These are phyloP conservation scores for Acrocalymma vagum DNA, from an alignment of 2,329 filamentous ascomycete species.

Conservation along the genomic window DNA sequence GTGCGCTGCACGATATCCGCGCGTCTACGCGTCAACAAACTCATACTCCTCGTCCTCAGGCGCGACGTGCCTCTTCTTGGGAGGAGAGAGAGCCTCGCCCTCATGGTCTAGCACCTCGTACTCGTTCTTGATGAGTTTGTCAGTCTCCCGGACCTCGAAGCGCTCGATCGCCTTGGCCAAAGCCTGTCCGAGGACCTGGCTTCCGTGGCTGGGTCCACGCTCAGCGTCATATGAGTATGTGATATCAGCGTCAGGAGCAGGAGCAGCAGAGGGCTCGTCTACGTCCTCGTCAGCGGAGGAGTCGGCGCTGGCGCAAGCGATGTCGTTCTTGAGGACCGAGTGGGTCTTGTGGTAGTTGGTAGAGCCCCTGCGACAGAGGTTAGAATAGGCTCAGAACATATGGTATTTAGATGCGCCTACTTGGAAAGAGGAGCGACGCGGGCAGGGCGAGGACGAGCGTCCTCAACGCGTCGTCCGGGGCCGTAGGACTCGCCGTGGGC, in stretches of 20 bases:
- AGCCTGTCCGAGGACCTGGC: slow-evolving; percentile 65
- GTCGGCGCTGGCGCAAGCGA: slow-evolving; percentile 49
- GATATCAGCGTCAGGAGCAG: slow-evolving; percentile 57
- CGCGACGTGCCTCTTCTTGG: slow-evolving; percentile 41
- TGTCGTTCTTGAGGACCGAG: slow-evolving; percentile 53
- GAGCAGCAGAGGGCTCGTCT: slow-evolving; percentile 53
- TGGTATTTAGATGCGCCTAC: slow-evolving; percentile 18
- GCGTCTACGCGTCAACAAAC: slow-evolving; percentile 44
- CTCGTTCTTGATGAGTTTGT: slow-evolving; percentile 67
- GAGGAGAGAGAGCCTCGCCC: slow-evolving; percentile 46
- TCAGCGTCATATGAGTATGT: slow-evolving; percentile 64
- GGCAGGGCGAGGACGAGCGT: slow-evolving; percentile 46
- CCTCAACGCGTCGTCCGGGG: slow-evolving; percentile 46
- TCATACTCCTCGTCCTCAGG: slow-evolving; percentile 52
- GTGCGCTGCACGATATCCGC: too few species aligned
- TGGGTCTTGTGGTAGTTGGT: slow-evolving; percentile 45
- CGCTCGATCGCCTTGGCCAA: slow-evolving; percentile 66
- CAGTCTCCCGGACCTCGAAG: slow-evolving; percentile 67
- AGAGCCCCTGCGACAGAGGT: too few species aligned
- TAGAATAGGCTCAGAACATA: slow-evolving; percentile 9
- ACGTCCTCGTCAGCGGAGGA: slow-evolving; percentile 56
- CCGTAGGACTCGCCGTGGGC: slow-evolving; percentile 53
- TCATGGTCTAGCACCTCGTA: slow-evolving; percentile 62
- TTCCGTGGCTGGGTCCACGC: slow-evolving; percentile 60
- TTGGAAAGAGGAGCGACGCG: slow-evolving; percentile 38